Percentiles rank a stretch among this genome's conserved stretches.
Conservation (phyloP, 805 yeast species). For the Kodamaea fukazawae region DNA sequence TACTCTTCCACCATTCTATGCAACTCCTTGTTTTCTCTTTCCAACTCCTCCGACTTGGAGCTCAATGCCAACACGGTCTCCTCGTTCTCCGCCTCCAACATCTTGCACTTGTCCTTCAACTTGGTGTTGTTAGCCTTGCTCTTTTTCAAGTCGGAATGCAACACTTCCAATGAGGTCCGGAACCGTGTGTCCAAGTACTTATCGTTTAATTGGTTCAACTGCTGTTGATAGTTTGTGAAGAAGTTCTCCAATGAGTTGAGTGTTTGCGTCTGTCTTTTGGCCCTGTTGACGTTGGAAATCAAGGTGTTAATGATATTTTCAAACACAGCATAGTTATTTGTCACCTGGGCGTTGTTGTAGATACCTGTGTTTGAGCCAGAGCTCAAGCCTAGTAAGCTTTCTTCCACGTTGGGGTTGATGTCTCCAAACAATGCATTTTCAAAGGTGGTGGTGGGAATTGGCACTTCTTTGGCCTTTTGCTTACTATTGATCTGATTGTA, state of each 20-base stretch:
- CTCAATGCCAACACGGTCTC: slow-evolving; percentile 5
- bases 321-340: slow-evolving; percentile 54
- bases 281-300: slow-evolving; percentile 53
- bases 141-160: slow-evolving; percentile 17
- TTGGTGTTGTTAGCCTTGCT: slow-evolving; percentile 15
- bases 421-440: slow-evolving; percentile 66
- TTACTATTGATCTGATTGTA: slow-evolving; percentile 12
- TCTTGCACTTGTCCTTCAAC: slow-evolving; percentile 16
- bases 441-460: slow-evolving; percentile 23
- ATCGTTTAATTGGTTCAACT: slow-evolving; percentile 25
- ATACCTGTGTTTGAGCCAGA: slow-evolving; percentile 53
- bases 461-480: slow-evolving; percentile 5
- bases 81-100: slow-evolving; percentile 9
- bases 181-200: slow-evolving; percentile 21
- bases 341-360: slow-evolving; percentile 57
- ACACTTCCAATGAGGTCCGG: slow-evolving; percentile 11
- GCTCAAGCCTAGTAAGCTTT: slow-evolving; percentile 46
- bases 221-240: slow-evolving; percentile 45
- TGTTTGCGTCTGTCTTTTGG: slow-evolving; percentile 57
- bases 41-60: slow-evolving; percentile 7
- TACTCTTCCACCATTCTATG: background rate
- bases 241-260: slow-evolving; percentile 55
- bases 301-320: slow-evolving; percentile 55
- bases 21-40: slow-evolving; percentile 9
- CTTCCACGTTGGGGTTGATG: slow-evolving; percentile 49